Conservation (phyloP, 2,329 filamentous ascomycete genomes). For the Botryotinia globosa region DNA sequence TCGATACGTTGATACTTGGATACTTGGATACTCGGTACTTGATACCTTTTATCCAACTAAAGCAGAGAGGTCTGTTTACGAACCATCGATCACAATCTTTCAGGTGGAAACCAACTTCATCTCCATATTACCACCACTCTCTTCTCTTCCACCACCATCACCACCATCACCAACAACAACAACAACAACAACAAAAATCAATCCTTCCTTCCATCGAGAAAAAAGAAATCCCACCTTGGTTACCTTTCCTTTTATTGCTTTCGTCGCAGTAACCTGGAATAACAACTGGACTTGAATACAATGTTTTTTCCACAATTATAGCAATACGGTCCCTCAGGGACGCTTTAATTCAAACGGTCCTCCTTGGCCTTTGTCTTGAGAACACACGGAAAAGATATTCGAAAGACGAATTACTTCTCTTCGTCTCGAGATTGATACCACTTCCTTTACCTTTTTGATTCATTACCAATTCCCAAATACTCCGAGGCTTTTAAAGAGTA, state of each 20-base stretch:
- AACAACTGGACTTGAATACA: conserved; percentile 22
- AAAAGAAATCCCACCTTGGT: not conserved
- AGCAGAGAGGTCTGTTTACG: not conserved
- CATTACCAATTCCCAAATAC: not conserved
- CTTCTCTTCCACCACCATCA: not conserved
- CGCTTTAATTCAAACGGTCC: conserved; percentile 36
- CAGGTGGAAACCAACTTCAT: not conserved
- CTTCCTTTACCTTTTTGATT: not conserved
- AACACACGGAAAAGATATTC: conserved; percentile 22
- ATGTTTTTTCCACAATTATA: conserved; percentile 41
- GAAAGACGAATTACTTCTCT: conserved; percentile 20
- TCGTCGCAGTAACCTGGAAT: conserved; percentile 27
- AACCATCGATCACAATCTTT: not conserved
- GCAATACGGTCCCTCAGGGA: conserved; percentile 48
- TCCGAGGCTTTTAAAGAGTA: not conserved
- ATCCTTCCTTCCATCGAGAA: not conserved
- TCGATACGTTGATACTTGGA: not conserved
- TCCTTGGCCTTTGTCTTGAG: conserved; percentile 26
- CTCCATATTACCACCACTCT: not conserved
- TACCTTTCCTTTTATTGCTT: conserved; percentile 10
- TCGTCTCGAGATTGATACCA: conserved; percentile 7
- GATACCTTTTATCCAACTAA: not conserved
- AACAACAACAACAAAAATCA: not conserved
- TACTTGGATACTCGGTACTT: not conserved
- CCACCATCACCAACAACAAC: not conserved